phyloP scores from a whole-genome alignment of 225 moss, liverwort and hornwort genomes.

The Bryoerythrophyllum caledonicum region DNA sequence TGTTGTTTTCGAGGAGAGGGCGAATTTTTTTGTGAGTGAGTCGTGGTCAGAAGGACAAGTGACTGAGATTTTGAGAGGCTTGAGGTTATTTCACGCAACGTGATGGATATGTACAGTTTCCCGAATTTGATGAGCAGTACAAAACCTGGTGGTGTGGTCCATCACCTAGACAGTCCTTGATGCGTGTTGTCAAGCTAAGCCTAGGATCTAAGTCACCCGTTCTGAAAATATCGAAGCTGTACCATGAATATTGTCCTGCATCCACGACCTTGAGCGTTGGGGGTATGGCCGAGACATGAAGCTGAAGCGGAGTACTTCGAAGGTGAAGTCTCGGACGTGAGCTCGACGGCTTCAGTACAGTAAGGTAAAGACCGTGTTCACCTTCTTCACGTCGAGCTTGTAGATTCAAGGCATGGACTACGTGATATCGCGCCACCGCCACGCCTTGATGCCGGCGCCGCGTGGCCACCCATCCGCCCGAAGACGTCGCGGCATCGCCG shows the following conservation, averaged over 20 bases:
- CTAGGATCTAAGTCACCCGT: neutral
- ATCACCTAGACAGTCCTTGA: neutral
- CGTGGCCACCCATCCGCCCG: slow-evolving; percentile 38
- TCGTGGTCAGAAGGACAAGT: neutral
- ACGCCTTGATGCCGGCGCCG: slow-evolving; percentile 28
- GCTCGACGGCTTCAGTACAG: neutral
- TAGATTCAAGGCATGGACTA: slow-evolving; percentile 24
- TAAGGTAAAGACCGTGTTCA: no score
- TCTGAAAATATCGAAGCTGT: neutral
- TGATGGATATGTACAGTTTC: neutral
- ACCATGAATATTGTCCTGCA: neutral
- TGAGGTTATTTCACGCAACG: neutral
- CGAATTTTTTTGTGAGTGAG: neutral
- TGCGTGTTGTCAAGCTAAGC: neutral
- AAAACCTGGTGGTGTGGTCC: neutral
- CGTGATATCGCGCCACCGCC: slow-evolving; percentile 19
- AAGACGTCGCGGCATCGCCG: slow-evolving; percentile 18
- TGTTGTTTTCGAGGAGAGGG: neutral
- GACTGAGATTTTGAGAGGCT: neutral
- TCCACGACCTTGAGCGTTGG: neutral
- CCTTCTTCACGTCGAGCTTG: neutral
- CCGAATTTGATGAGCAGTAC: neutral
- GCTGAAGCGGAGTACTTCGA: neutral
- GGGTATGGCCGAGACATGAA: neutral
- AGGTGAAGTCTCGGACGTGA: neutral